phyloP scores from a whole-genome alignment of 2,329 filamentous ascomycete genomes.

The Cordyceps militaris region DNA sequence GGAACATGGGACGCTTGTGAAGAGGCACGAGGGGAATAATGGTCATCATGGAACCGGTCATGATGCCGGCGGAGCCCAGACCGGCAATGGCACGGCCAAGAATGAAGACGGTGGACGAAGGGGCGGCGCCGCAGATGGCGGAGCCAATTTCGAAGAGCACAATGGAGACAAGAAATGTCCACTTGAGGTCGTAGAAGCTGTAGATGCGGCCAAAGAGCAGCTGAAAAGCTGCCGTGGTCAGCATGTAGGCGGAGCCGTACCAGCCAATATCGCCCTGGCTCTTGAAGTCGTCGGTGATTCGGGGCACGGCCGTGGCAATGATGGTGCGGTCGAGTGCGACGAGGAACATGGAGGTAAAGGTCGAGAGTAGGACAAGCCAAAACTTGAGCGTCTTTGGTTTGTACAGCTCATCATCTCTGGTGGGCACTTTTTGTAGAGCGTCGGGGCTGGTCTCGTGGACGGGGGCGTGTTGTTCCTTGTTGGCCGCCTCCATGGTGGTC shows the following conservation, averaged over 20 bases:
- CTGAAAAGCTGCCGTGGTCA: slow-evolving; percentile 49
- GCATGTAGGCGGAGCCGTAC: slow-evolving; percentile 53
- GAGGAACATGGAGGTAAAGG: slow-evolving; percentile 49
- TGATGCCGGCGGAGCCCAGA: slow-evolving; percentile 49
- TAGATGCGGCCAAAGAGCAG: slow-evolving; percentile 48
- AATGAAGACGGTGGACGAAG: slow-evolving; percentile 47
- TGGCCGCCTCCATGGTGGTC: background rate
- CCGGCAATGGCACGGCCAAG: slow-evolving; percentile 51
- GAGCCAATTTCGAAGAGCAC: slow-evolving; percentile 49
- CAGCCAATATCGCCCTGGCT: slow-evolving; percentile 52
- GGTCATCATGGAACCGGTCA: slow-evolving; percentile 49
- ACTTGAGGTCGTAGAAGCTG: slow-evolving; percentile 45
- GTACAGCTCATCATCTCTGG: slow-evolving; percentile 34
- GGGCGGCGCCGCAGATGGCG: slow-evolving; percentile 46
- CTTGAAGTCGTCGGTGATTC: slow-evolving; percentile 45
- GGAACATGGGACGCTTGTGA: slow-evolving; percentile 52
- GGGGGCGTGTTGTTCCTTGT: background rate
- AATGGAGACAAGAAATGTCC: slow-evolving; percentile 40
- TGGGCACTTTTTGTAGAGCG: background rate
- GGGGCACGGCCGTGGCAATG: slow-evolving; percentile 38
- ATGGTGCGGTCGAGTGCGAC: slow-evolving; percentile 51
- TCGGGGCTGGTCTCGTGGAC: background rate
- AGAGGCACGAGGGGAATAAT: slow-evolving; percentile 54
- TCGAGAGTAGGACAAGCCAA: slow-evolving; percentile 47
- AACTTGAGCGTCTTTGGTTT: slow-evolving; percentile 47